A percentile compares a stretch with the other conserved stretches of the same genome.
phyloP scores from a whole-genome alignment of 23 red algal species.

The Pyropia haitanensis region DNA sequence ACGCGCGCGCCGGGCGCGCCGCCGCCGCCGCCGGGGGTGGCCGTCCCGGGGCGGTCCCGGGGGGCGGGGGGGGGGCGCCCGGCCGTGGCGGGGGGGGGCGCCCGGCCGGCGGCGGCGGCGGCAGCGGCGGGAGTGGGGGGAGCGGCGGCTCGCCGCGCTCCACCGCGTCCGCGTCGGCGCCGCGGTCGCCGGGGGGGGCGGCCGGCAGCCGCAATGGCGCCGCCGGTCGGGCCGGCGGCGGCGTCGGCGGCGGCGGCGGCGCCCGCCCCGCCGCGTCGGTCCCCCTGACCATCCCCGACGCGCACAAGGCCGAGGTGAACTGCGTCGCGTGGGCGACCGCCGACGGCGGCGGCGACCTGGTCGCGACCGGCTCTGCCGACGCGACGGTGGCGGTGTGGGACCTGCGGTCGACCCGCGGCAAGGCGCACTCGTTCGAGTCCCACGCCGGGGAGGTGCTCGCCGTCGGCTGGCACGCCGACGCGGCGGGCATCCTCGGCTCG shows the following conservation, averaged over 20 bases:
- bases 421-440: slow-evolving; percentile 79
- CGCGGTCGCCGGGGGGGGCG: too few species aligned
- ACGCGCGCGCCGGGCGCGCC: slow-evolving; percentile 20
- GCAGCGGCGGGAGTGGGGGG: too few species aligned
- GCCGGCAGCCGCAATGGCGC: too few species aligned
- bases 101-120: too few species aligned
- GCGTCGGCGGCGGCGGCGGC: too few species aligned
- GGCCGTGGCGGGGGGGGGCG: too few species aligned
- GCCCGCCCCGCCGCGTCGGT: slow-evolving; percentile 29
- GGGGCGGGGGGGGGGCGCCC: too few species aligned
- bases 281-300: slow-evolving; percentile 55
- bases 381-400: slow-evolving; percentile 92
- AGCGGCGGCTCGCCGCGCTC: too few species aligned
- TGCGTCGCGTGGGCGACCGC: slow-evolving; percentile 83
- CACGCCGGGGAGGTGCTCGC: slow-evolving; percentile 87
- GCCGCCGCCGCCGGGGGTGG: too few species aligned
- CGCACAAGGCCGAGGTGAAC: slow-evolving; percentile 92
- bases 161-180: too few species aligned
- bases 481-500: slow-evolving; percentile 76
- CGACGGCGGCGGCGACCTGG: slow-evolving; percentile 44
- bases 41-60: too few species aligned
- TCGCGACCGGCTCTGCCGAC: slow-evolving; percentile 86
- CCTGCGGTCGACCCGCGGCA: slow-evolving; percentile 52
- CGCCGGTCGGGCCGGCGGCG: too few species aligned
- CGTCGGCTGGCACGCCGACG: slow-evolving; percentile 74